A percentile compares a stretch with the other conserved stretches of the same genome.
phyloP scores from a whole-genome alignment of 2,329 filamentous ascomycete species.

The Ambrosiella beaveri region DNA sequence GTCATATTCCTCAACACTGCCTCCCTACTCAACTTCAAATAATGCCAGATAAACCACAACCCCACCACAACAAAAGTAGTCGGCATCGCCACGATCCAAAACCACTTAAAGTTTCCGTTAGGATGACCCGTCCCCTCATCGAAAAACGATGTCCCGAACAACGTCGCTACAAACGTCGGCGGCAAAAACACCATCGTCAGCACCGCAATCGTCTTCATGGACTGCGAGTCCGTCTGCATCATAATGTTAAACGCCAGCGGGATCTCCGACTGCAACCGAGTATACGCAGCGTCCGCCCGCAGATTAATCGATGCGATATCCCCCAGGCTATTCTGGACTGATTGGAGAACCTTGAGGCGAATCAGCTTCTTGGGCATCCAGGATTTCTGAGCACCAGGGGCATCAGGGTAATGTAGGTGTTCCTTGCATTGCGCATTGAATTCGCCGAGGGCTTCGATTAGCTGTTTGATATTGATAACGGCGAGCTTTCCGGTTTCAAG shows the following conservation, averaged over 20 bases:
- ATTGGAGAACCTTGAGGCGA: too few relatives aligned
- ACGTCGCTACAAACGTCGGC: slow-evolving; percentile 9
- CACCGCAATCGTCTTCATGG: slow-evolving; percentile 12
- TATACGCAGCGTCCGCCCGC: neutral
- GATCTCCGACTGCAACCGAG: neutral
- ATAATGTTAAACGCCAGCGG: slow-evolving; percentile 5
- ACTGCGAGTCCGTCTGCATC: slow-evolving; percentile 5
- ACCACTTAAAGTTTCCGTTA: neutral
- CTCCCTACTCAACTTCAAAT: neutral
- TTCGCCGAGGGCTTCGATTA: neutral
- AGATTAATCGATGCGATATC: too few relatives aligned
- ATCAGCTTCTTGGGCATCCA: too few relatives aligned
- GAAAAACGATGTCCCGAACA: slow-evolving; percentile 8
- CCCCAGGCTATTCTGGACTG: too few relatives aligned
- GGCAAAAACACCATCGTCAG: slow-evolving; percentile 13
- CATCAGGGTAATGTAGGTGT: neutral
- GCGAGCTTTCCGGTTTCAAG: neutral
- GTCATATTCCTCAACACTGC: neutral
- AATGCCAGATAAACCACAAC: neutral
- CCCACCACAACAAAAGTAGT: neutral
- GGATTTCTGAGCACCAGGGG: neutral
- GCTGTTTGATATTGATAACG: neutral
- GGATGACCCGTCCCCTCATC: neutral
- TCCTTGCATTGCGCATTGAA: neutral
- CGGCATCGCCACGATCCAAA: slow-evolving; percentile 8